Percentiles rank a stretch among this genome's conserved stretches.
Conservation (phyloP, 129 eudicot genomes). For the Heracleum sosnowskyi region DNA sequence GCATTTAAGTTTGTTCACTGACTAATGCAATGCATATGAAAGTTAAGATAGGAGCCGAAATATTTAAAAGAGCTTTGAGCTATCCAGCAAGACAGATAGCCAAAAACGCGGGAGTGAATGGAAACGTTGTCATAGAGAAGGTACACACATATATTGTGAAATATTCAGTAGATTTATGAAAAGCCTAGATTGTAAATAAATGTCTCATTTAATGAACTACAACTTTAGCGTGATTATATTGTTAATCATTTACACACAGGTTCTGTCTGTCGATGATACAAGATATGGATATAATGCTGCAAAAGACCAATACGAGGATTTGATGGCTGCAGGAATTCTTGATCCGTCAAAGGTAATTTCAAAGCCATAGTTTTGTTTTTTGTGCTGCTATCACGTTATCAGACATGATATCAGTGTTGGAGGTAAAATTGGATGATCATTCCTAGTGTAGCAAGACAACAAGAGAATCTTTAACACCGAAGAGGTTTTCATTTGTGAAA, state of each 20-base stretch:
- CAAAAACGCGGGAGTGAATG: conserved; percentile 84
- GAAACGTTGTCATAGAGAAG: conserved; percentile 67
- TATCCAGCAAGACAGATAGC: conserved; percentile 85
- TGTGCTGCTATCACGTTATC: background rate
- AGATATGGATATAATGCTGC: conserved; percentile 84
- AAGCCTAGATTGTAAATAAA: background rate
- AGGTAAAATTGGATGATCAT: background rate
- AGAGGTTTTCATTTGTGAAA: background rate
- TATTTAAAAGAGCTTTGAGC: conserved; percentile 62
- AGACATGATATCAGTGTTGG: conserved; percentile 4
- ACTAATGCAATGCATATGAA: conserved; percentile 13
- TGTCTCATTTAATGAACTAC: background rate
- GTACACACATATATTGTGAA: conserved; percentile 22
- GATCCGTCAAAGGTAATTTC: conserved; percentile 71
- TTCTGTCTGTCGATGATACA: conserved; percentile 39
- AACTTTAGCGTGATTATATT: background rate
- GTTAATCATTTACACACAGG: conserved; percentile 27
- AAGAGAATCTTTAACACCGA: background rate
- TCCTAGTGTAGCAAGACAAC: background rate
- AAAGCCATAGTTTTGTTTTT: background rate
- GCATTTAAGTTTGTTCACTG: background rate
- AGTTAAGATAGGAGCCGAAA: conserved; percentile 81
- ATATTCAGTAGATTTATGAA: background rate
- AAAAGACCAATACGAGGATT: conserved; percentile 55
- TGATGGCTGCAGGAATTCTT: conserved; percentile 67